phyloP scores from a whole-genome alignment of 192 early-diverging fungal genomes.

The Backusella sp. region DNA sequence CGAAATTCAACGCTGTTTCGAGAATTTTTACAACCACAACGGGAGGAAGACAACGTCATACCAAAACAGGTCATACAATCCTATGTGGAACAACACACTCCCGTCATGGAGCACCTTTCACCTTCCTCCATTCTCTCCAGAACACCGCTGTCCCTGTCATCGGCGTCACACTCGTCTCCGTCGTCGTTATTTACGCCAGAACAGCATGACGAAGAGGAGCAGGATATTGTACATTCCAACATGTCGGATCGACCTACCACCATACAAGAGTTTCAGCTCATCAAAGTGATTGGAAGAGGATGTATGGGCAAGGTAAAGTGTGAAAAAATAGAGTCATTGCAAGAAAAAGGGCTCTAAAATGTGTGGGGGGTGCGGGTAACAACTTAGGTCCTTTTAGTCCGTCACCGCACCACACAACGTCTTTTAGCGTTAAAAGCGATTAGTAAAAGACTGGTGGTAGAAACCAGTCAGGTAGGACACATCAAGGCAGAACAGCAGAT shows the following conservation, averaged over 20 bases:
- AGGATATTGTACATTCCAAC: not conserved
- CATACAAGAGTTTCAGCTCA: slow-evolving; percentile 49
- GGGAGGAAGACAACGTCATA: slow-evolving; percentile 42
- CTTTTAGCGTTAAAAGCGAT: slow-evolving; percentile 54
- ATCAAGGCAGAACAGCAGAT: slow-evolving; percentile 85
- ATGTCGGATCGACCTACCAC: slow-evolving; percentile 16
- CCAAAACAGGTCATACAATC: slow-evolving; percentile 8
- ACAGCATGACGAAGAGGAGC: not conserved
- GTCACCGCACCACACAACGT: slow-evolving; percentile 12
- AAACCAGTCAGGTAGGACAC: slow-evolving; percentile 73
- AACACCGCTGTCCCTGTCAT: not conserved
- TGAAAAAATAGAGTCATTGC: too few species aligned
- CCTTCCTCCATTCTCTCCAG: not conserved
- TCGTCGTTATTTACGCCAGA: not conserved
- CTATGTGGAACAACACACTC: not conserved
- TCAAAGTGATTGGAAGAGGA: slow-evolving; percentile 54
- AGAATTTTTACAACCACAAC: slow-evolving; percentile 45
- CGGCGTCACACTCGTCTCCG: not conserved
- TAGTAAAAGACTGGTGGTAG: slow-evolving; percentile 59
- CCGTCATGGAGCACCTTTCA: not conserved
- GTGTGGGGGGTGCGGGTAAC: not conserved
- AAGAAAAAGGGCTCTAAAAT: slow-evolving; percentile 11
- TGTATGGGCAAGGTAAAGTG: slow-evolving; percentile 55
- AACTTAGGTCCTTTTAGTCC: slow-evolving; percentile 16
- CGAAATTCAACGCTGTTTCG: slow-evolving; percentile 34